Base-by-base conservation (phyloP, 768 basidiomycete genomes). In the Kwoniella pini region DNA sequence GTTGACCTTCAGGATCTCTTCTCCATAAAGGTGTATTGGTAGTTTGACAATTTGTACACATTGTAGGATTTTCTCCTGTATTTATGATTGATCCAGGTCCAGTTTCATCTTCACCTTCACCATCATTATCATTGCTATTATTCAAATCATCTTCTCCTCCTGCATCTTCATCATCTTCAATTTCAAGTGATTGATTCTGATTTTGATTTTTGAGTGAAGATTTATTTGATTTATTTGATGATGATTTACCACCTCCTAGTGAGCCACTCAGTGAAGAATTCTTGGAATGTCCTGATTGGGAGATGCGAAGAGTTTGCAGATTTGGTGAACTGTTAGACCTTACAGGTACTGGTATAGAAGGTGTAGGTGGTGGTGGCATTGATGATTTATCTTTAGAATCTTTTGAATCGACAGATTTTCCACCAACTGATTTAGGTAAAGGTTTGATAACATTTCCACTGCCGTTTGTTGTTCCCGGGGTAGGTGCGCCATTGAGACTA, bases 1-100 rank as follows among this genome's bases (percentile, higher is more conserved):
- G 80, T 46, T 79, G 74, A 10, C 81, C 81, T 54, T 81, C 80
- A 6, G 79, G 79, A 57, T 81, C 81, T 44, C 81, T 63, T 38
- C 81, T 67, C 81, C 81, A 82, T 2, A 82, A 70, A 2, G 72
- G 88, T 38, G 94, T 97, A 74, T 92, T 96, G 12, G 90, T 94
- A 56, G 94, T 97, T 70, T 90, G 87, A 78, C 94, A 97, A 74
- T 97, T 97, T 5, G 90, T 91, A 77, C 94, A 97, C 27, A 89
- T 81, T 1, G 91, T 96, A 9, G 88, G 90, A 6, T 85, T 75
- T 58, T 79, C 78, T 4, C 75, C 75, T 38, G 57, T 62, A 7
- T 57, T 38, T 40, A 56, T 62, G 52, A 52, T 67, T 53, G 54
- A 65, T 55, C 57, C 64, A 57, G 46, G 50, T 54, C 60, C 58